Evolutionary conservation across 257 asterid species (phyloP), one percentile per base, ranked within the genome.

Genomic region (Solanum habrochaites): DNA sequence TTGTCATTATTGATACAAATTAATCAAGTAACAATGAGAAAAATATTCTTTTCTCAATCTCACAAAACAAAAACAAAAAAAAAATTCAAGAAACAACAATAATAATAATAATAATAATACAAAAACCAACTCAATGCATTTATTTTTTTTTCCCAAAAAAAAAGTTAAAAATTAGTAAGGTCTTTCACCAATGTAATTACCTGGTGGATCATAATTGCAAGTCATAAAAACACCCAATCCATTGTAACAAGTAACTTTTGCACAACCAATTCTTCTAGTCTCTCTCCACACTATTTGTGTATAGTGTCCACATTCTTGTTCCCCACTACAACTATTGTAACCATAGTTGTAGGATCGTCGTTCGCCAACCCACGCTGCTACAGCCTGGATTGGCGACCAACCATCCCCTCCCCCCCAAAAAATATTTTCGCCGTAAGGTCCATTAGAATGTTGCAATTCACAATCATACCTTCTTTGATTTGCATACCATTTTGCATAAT

Each of bases 141-240:
- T 9, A 16, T 18, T 16, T 71, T 72, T 16, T 20, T 11, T 11
- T 2, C 3, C 1, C 14, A 40, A 35, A 16, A 70, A 74, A 6
- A 40, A 25, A 20, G 2, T 0, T 27, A 27, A 2, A 49, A 31
- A 2, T 8, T 73, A 92, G 35, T 92, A 91, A 64, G 95, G 95
- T 67, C 88, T 91, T 87, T 92, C 93, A 84, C 93, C 93, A 71
- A 92, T 86, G 85, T 89, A 92, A 62, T 92, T 92, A 18, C 95
- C 93, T 8, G 95, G 95, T 25, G 94, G 94, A 85, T 92, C 91
- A 85, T 92, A 92, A 58, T 92, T 91, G 7, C 95, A 92, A 27
- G 89, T 89, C 92, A 92, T 92, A 71, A 92, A 92, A 80, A 92
- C 92, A 3, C 94, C 94, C 14, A 85, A 86, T 0, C 90, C 93